Base-by-base conservation (phyloP, 1,284 basidiomycete genomes). In the Pyrrhoderma noxium region DNA sequence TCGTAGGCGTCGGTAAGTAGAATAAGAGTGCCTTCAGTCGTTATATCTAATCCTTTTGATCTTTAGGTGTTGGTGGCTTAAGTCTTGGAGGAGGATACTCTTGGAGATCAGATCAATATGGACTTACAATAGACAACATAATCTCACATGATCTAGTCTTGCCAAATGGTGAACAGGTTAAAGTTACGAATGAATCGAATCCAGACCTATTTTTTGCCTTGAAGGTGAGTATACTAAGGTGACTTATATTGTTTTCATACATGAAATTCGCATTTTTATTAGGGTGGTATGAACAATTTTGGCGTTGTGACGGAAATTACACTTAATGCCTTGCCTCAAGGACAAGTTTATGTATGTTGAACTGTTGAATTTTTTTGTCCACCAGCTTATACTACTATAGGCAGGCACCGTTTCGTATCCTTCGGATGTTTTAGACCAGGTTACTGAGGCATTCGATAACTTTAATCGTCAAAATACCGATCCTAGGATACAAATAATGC, bases 1-100 rank as follows among this genome's bases (percentile, higher is more conserved):
- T 58, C 22, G 39, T 49, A 23, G 56, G 60, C 16, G 49, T 58
- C 16, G 57, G 58, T 47, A 19, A 47, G 55, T 49, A 35, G 11
- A 31, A 31, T 31, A 11, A 31, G 27, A 11, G 25, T n/a, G 16
- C 19, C n/a, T 8, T 31, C 3, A 34, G 18, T n/a, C 11, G 31
- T 16, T 36, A 13, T 14, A 16, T 11, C 16, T 14, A 42, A 18
- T 19, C n/a, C n/a, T n/a, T n/a, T n/a, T n/a, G n/a, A n/a, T n/a
- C n/a, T 31, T 14, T 31, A 53, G 52, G 52, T 22, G 50, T 55
- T 3, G 53, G 44, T 35, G 53, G 53, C 7, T 48, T 55, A n/a
- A 51, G 44, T 19, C 49, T 55, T 8, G 53, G 53, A 23, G 53
- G 53, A 2, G 52, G 54, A n/a, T 56, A 49, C 35, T 52, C 54